Evolutionary conservation across 805 yeast species (phyloP).

Genomic region (Candida nanaspora): DNA sequence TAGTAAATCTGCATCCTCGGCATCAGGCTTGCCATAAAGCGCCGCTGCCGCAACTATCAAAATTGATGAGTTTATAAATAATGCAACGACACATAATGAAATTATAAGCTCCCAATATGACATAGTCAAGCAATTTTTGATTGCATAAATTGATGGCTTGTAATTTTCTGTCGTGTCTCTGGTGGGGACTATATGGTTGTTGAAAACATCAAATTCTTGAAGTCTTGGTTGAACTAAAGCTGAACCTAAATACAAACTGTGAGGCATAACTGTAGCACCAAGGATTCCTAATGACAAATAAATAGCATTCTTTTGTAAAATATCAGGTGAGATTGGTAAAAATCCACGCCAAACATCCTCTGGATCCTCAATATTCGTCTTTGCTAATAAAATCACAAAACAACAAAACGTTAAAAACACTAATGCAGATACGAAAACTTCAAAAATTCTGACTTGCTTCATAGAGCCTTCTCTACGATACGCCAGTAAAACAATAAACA

Average conservation of each 20-base stretch:
- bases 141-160: constrained; percentile 67
- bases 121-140: constrained; percentile 61
- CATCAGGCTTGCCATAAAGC: constrained; percentile 61
- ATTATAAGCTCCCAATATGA: constrained; percentile 65
- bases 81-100: constrained; percentile 71
- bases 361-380: constrained; percentile 47
- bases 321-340: constrained; percentile 52
- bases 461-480: constrained; percentile 73
- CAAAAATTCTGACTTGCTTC: constrained; percentile 71
- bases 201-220: constrained; percentile 58
- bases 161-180: constrained; percentile 27
- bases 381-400: constrained; percentile 61
- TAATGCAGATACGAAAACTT: constrained; percentile 60
- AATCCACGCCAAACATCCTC: constrained; percentile 56
- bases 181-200: constrained; percentile 4
- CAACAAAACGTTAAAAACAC: constrained; percentile 74
- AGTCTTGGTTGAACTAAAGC: constrained; percentile 84
- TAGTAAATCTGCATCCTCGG: constrained; percentile 74
- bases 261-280: constrained; percentile 97
- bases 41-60: constrained; percentile 78
- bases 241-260: constrained; percentile 76
- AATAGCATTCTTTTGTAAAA: constrained; percentile 56
- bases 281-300: constrained; percentile 76
- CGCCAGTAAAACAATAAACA: constrained; percentile 67
- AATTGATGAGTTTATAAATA: constrained; percentile 82